Percentiles rank a stretch among this genome's conserved stretches.
Evolutionary conservation across 306 rosid species (phyloP).

Genomic region (Lathyrus oleraceus): DNA sequence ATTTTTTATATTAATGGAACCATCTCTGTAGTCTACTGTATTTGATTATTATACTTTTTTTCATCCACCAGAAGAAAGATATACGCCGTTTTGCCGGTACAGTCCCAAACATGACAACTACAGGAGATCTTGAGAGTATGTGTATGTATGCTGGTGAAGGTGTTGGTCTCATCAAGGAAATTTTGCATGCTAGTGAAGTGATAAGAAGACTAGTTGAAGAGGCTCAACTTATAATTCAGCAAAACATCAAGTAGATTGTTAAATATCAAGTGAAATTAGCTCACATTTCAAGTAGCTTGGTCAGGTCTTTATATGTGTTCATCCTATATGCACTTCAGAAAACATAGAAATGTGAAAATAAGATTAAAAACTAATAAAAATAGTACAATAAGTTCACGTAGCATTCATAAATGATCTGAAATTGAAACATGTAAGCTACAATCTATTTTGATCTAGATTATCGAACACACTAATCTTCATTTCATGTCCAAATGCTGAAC

Average conservation of each 20-base stretch:
- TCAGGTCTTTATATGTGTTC: background rate
- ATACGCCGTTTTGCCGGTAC: constrained; percentile 62
- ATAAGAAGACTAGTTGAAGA: constrained; percentile 69
- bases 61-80: constrained; percentile 55
- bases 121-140: constrained; percentile 85
- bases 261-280: background rate
- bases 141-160: constrained; percentile 81
- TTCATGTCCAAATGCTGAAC: background rate
- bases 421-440: background rate
- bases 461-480: background rate
- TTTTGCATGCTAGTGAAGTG: constrained; percentile 70
- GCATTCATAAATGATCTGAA: background rate
- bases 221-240: constrained; percentile 59
- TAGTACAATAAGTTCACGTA: background rate
- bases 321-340: too few relatives aligned
- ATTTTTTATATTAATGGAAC: background rate
- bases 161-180: constrained; percentile 72
- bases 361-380: too few relatives aligned
- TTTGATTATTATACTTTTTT: constrained; percentile 6
- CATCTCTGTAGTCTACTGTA: background rate
- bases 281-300: background rate
- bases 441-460: background rate
- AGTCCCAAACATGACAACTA: constrained; percentile 62
- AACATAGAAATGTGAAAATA: too few relatives aligned
- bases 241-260: constrained; percentile 36